These are phyloP conservation scores for Lophiostoma macrostomum DNA, from an alignment of 495 filamentous ascomycete genomes.

Conservation along the genomic window DNA sequence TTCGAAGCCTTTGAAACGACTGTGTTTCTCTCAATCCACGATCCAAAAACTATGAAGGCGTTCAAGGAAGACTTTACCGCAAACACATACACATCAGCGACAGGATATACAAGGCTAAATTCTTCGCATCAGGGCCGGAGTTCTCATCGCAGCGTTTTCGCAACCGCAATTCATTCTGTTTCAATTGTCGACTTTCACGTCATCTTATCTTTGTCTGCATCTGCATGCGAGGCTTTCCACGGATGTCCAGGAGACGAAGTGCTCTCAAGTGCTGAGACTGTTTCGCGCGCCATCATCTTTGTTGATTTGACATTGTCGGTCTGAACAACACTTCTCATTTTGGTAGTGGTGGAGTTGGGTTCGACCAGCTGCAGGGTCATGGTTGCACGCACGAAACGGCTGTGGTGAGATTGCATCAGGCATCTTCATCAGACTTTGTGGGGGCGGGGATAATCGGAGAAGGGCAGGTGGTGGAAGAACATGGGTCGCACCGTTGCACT, in stretches of 20 bases:
- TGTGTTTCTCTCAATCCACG: too few relatives aligned
- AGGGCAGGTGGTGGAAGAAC: too few relatives aligned
- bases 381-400: neutral
- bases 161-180: conserved; percentile 18
- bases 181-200: neutral
- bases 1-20: too few relatives aligned
- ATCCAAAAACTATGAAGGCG: neutral
- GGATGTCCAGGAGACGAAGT: conserved; percentile 10
- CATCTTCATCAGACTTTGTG: conserved; percentile 3
- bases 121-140: conserved; percentile 14
- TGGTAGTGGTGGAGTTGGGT: too few relatives aligned
- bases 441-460: conserved; percentile 12
- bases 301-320: neutral
- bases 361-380: conserved; percentile 17
- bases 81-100: neutral
- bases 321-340: too few relatives aligned
- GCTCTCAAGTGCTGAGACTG: conserved; percentile 24
- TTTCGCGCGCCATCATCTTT: conserved; percentile 2
- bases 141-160: conserved; percentile 21
- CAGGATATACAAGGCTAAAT: conserved; percentile 1
- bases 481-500: too few relatives aligned
- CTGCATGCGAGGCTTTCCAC: too few relatives aligned
- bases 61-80: too few relatives aligned
- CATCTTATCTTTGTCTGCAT: neutral
- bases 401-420: neutral